Evolutionary conservation across 2,329 filamentous ascomycete species (phyloP).

Genomic region (Xylariaceae sp.): DNA sequence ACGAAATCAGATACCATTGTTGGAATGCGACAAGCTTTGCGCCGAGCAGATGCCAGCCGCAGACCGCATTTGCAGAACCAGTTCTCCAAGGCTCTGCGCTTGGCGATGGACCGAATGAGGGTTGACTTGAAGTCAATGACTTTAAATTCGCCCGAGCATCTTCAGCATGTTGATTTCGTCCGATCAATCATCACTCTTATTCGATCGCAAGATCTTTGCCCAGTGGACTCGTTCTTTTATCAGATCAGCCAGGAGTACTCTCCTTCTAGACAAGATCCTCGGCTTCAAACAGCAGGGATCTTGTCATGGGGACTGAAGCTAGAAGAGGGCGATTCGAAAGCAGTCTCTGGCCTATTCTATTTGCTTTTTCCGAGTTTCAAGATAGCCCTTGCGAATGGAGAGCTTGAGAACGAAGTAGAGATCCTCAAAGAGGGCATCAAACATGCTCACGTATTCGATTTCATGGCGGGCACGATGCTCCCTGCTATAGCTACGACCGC

Average conservation of each 20-base stretch:
- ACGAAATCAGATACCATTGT: constrained; percentile 46
- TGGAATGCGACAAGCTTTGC: constrained; percentile 57
- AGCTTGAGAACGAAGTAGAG: constrained; percentile 52
- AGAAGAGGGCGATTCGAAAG: constrained; percentile 56
- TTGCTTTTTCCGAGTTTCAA: constrained; percentile 65
- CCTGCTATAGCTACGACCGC: constrained; percentile 56
- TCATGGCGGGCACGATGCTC: constrained; percentile 59
- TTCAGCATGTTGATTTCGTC: constrained; percentile 57
- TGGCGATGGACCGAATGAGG: constrained; percentile 61
- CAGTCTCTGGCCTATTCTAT: constrained; percentile 58
- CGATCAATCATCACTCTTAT: constrained; percentile 59
- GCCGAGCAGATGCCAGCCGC: constrained; percentile 44
- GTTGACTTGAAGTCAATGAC: constrained; percentile 51
- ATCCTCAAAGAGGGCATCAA: constrained; percentile 57
- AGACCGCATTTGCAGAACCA: constrained; percentile 48
- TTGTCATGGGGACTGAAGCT: constrained; percentile 61
- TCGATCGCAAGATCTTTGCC: constrained; percentile 60
- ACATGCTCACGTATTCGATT: constrained; percentile 51
- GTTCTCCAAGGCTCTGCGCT: constrained; percentile 50
- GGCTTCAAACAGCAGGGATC: constrained; percentile 61
- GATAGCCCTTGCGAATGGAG: constrained; percentile 56
- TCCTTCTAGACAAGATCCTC: constrained; percentile 60
- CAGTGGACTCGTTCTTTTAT: constrained; percentile 61
- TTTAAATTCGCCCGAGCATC: constrained; percentile 48
- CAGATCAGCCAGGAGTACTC: constrained; percentile 62